Evolutionary conservation across 1,284 basidiomycete genomes (phyloP).

Genomic region (Farysia itapuensis): DNA sequence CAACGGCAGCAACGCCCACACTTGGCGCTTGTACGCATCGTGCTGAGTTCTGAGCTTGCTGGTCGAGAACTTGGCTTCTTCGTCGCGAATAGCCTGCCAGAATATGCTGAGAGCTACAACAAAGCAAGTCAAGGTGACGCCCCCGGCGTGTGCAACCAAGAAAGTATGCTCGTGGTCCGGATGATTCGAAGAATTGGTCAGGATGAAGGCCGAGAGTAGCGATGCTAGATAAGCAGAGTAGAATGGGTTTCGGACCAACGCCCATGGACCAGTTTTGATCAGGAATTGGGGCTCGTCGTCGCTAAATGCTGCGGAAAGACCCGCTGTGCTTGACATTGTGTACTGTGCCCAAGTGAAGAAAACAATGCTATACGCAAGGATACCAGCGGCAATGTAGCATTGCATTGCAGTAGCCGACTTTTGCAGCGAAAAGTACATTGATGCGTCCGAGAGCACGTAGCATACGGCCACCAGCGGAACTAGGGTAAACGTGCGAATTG

Average conservation of each 20-base stretch:
- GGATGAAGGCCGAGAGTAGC: constrained; percentile 24
- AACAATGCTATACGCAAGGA: constrained; percentile 15
- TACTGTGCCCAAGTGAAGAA: constrained; percentile 38
- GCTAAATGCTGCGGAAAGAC: constrained; percentile 18
- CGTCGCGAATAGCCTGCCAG: constrained; percentile 25
- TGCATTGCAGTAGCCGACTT: constrained; percentile 23
- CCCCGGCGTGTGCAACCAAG: constrained; percentile 21
- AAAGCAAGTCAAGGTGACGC: constrained; percentile 10
- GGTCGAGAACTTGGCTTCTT: constrained; percentile 29
- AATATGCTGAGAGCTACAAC: constrained; percentile 18
- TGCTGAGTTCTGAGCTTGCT: constrained; percentile 28
- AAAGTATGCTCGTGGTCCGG: constrained; percentile 24
- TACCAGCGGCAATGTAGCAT: constrained; percentile 6
- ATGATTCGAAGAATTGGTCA: constrained; percentile 26
- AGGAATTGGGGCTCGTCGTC: constrained; percentile 22
- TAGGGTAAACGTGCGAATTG: constrained; percentile 4
- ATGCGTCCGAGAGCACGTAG: constrained; percentile 6
- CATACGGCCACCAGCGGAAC: constrained; percentile 4
- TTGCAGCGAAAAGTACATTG: constrained; percentile 21
- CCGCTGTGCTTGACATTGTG: constrained; percentile 7
- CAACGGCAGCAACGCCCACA: constrained; percentile 27
- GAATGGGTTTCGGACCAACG: constrained; percentile 21
- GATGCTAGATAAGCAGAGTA: constrained; percentile 31
- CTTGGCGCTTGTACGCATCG: constrained; percentile 21
- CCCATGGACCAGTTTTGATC: constrained; percentile 22